Percentiles rank a stretch among this genome's conserved stretches.
Conservation (phyloP, 1,284 basidiomycete species). For the Athelia sp. region DNA sequence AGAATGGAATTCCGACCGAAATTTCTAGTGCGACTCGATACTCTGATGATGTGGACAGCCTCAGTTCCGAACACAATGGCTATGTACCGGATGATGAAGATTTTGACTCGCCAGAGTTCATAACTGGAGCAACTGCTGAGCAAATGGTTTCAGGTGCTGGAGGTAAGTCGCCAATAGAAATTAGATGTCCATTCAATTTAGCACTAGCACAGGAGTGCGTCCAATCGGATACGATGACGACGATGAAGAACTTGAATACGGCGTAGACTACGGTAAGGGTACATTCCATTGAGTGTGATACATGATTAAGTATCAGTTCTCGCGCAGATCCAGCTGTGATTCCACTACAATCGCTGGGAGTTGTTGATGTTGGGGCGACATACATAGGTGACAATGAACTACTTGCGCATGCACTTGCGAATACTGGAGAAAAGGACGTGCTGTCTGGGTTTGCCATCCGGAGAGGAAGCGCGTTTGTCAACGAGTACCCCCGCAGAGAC, state of each 20-base stretch:
- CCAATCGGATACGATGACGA: too few species aligned
- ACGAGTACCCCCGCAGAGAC: constrained; percentile 16
- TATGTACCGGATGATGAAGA: constrained; percentile 22
- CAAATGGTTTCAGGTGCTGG: background rate
- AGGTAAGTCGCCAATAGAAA: background rate
- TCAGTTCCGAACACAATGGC: constrained; percentile 19
- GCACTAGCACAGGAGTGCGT: too few species aligned
- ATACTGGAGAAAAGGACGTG: constrained; percentile 12
- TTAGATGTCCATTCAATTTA: too few species aligned
- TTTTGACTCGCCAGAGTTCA: too few species aligned
- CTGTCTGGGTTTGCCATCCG: constrained; percentile 11
- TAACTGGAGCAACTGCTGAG: background rate
- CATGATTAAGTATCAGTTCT: too few species aligned
- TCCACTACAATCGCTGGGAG: constrained; percentile 12
- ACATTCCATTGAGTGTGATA: background rate
- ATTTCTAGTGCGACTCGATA: constrained; percentile 16
- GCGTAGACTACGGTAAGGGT: background rate
- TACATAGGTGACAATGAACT: constrained; percentile 12
- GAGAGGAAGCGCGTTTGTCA: constrained; percentile 15
- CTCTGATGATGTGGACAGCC: constrained; percentile 9
- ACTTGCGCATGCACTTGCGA: constrained; percentile 12
- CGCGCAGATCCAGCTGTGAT: background rate
- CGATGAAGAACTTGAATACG: background rate
- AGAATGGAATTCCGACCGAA: constrained; percentile 26
- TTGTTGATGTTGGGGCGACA: constrained; percentile 15